phyloP scores from a whole-genome alignment of 2,329 filamentous ascomycete species.

The Pseudopithomyces chartarum region DNA sequence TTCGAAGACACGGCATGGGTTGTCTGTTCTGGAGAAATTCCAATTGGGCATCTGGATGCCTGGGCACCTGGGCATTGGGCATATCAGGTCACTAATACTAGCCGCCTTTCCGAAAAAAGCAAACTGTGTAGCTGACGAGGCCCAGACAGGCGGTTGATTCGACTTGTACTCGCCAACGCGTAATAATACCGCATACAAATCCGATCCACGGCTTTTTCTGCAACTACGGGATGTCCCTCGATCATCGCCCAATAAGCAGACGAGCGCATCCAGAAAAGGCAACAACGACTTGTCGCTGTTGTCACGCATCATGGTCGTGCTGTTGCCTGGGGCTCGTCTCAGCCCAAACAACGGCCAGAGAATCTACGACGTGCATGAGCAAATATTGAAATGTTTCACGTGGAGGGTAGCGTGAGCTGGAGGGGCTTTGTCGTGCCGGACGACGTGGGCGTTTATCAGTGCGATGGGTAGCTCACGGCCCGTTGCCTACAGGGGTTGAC shows the following conservation, averaged over 20 bases:
- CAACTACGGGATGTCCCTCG: slow-evolving; percentile 17
- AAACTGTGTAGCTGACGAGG: neutral
- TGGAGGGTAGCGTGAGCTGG: neutral
- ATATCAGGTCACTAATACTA: too few relatives aligned
- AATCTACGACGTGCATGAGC: neutral
- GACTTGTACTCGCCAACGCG: slow-evolving; percentile 1
- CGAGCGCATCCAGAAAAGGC: slow-evolving; percentile 13
- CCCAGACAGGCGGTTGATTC: slow-evolving; percentile 2
- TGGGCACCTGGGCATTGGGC: too few relatives aligned
- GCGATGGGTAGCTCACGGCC: slow-evolving; percentile 9
- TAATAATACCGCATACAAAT: neutral
- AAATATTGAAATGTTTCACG: slow-evolving; percentile 17
- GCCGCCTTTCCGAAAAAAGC: neutral
- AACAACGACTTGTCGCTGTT: slow-evolving; percentile 21
- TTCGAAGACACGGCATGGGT: too few relatives aligned
- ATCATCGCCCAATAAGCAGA: slow-evolving; percentile 21
- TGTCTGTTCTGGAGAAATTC: too few relatives aligned
- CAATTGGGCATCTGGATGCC: too few relatives aligned
- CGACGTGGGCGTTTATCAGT: slow-evolving; percentile 10
- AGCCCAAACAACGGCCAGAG: slow-evolving; percentile 1
- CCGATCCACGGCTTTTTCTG: neutral
- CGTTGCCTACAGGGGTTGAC: slow-evolving; percentile 13
- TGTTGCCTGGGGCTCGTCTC: slow-evolving; percentile 21
- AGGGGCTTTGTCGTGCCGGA: neutral
- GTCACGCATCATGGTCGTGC: slow-evolving; percentile 11